phyloP scores from a whole-genome alignment of 768 basidiomycete species.

The Podaxis sp. region DNA sequence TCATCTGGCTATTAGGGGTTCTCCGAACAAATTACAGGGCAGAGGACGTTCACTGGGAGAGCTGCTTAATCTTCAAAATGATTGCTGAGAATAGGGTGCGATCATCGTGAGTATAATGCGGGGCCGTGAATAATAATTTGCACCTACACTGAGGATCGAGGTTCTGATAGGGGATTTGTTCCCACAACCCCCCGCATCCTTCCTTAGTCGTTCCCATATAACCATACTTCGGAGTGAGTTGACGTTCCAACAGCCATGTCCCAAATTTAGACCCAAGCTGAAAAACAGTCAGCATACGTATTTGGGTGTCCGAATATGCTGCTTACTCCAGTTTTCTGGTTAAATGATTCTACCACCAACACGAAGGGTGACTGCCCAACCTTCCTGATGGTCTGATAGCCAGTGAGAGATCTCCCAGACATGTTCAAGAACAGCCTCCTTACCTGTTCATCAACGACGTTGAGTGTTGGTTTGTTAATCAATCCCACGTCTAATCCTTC shows the following conservation, averaged over 20 bases:
- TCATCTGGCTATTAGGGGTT: not conserved
- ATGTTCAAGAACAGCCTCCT: constrained; percentile 12
- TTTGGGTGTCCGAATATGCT: not conserved
- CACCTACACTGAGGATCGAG: constrained; percentile 75
- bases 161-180: constrained; percentile 82
- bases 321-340: constrained; percentile 82
- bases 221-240: constrained; percentile 75
- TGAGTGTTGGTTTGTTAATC: constrained; percentile 84
- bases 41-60: constrained; percentile 33
- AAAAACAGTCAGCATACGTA: constrained; percentile 1
- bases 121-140: constrained; percentile 11
- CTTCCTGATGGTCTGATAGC: constrained; percentile 58
- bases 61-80: constrained; percentile 47
- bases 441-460: constrained; percentile 81
- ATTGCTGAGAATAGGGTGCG: constrained; percentile 40
- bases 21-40: not conserved
- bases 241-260: constrained; percentile 83
- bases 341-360: constrained; percentile 81
- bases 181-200: constrained; percentile 68
- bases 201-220: constrained; percentile 83
- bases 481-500: constrained; percentile 79
- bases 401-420: not conserved
- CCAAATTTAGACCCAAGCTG: constrained; percentile 82
- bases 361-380: constrained; percentile 77
- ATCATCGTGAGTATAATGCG: constrained; percentile 17